These are phyloP conservation scores for Stemphylium beticola DNA, from an alignment of 2,329 filamentous ascomycete genomes.

Conservation along the genomic window DNA sequence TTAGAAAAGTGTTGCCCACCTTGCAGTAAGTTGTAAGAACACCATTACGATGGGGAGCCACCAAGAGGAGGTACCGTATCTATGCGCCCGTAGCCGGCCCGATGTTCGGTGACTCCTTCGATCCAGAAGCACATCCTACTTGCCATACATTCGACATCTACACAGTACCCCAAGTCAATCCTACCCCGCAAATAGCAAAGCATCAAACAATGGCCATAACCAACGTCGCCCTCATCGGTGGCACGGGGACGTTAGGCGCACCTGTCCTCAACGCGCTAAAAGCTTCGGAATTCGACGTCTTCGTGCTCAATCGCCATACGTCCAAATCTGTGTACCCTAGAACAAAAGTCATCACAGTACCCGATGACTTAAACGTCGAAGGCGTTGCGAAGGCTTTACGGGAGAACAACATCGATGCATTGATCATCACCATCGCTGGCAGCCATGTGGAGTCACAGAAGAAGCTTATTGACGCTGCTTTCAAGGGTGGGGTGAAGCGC, in stretches of 20 bases:
- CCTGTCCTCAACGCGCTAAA: conserved; percentile 43
- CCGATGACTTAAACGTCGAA: conserved; percentile 46
- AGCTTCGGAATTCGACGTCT: conserved; percentile 39
- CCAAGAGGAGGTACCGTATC: neutral
- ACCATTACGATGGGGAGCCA: no score
- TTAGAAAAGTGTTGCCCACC: no score
- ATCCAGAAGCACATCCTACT: no score
- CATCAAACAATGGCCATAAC: conserved; percentile 28
- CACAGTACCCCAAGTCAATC: neutral
- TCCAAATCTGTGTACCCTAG: conserved; percentile 50
- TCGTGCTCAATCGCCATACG: conserved; percentile 42
- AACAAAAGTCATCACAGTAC: conserved; percentile 51
- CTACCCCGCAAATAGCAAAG: neutral
- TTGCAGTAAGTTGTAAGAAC: no score
- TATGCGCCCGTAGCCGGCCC: conserved; percentile 3
- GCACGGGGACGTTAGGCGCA: conserved; percentile 45
- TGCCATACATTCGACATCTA: neutral
- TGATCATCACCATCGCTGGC: conserved; percentile 59
- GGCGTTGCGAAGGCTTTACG: conserved; percentile 48
- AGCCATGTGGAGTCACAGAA: conserved; percentile 56
- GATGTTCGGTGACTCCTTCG: neutral
- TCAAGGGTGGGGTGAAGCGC: conserved; percentile 63
- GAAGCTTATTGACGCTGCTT: conserved; percentile 63
- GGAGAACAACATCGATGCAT: conserved; percentile 54
- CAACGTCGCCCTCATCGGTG: conserved; percentile 52